phyloP scores from a whole-genome alignment of 208 protist genomes.

The Balamuthia mandrillaris region DNA sequence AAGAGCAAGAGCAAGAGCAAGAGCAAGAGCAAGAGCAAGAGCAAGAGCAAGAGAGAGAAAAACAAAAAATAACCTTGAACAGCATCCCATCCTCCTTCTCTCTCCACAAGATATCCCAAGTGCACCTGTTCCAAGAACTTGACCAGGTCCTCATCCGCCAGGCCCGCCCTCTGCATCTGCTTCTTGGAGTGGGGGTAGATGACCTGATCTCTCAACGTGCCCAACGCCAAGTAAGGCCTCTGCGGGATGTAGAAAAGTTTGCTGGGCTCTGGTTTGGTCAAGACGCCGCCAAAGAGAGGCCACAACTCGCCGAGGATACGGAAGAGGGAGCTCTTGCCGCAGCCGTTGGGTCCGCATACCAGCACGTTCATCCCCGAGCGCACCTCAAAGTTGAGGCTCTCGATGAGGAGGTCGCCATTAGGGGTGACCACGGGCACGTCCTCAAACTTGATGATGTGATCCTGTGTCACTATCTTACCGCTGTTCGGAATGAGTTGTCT shows the following conservation, averaged over 20 bases:
- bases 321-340: constrained; percentile 66
- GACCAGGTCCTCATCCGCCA: constrained; percentile 58
- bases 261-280: constrained; percentile 56
- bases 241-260: constrained; percentile 65
- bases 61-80: constrained; percentile 23
- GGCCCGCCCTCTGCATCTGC: constrained; percentile 42
- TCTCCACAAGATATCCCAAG: constrained; percentile 43
- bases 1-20: too few relatives aligned
- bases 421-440: constrained; percentile 62
- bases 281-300: constrained; percentile 58
- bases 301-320: constrained; percentile 68
- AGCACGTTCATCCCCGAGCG: constrained; percentile 56
- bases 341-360: constrained; percentile 63
- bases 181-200: constrained; percentile 56
- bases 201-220: constrained; percentile 65
- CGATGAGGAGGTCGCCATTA: constrained; percentile 50
- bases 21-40: neutral
- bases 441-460: constrained; percentile 52
- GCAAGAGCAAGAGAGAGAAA: neutral
- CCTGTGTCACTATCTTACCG: constrained; percentile 16
- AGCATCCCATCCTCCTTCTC: constrained; percentile 44
- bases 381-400: constrained; percentile 56
- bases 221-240: constrained; percentile 66
- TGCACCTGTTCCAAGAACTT: constrained; percentile 22
- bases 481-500: constrained; percentile 32